phyloP scores from a whole-genome alignment of 116 monocot species.

The Posidonia oceanica region DNA sequence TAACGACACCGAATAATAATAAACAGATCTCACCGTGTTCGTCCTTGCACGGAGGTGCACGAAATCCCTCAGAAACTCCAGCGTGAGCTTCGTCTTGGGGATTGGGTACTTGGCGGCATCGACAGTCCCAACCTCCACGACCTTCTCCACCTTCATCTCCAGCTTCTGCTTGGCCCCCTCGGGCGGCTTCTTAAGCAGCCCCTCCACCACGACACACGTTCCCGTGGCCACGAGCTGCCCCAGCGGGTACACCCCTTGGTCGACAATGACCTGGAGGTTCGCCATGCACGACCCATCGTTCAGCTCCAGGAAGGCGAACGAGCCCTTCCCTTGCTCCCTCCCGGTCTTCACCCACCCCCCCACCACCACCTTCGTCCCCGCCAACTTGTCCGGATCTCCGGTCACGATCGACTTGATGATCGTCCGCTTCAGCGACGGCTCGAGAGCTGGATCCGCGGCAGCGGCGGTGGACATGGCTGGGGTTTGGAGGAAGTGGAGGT shows the following conservation, averaged over 20 bases:
- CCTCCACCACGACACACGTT: constrained; percentile 77
- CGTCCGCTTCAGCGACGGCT: constrained; percentile 9
- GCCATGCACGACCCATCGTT: constrained; percentile 83
- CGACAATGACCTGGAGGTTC: constrained; percentile 86
- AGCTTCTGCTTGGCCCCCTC: constrained; percentile 74
- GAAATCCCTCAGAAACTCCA: constrained; percentile 73
- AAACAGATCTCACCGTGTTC: constrained; percentile 45
- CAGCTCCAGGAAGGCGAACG: constrained; percentile 92
- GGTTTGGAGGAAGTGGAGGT: not conserved
- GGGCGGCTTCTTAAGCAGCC: constrained; percentile 76
- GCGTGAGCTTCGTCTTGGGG: constrained; percentile 66
- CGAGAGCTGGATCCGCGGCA: not conserved
- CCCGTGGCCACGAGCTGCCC: constrained; percentile 62
- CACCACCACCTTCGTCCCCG: constrained; percentile 44
- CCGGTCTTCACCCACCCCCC: constrained; percentile 97
- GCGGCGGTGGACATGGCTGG: not conserved
- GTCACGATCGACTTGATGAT: constrained; percentile 19
- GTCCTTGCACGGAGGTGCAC: constrained; percentile 78
- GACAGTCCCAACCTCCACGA: constrained; percentile 60
- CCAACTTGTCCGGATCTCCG: constrained; percentile 12
- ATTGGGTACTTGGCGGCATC: constrained; percentile 71
- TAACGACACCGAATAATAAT: not conserved
- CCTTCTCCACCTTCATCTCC: constrained; percentile 56
- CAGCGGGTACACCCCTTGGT: constrained; percentile 47
- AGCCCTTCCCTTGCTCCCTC: constrained; percentile 83